Evolutionary conservation across 768 basidiomycete genomes (phyloP).

Genomic region (Tulasnella sp.): DNA sequence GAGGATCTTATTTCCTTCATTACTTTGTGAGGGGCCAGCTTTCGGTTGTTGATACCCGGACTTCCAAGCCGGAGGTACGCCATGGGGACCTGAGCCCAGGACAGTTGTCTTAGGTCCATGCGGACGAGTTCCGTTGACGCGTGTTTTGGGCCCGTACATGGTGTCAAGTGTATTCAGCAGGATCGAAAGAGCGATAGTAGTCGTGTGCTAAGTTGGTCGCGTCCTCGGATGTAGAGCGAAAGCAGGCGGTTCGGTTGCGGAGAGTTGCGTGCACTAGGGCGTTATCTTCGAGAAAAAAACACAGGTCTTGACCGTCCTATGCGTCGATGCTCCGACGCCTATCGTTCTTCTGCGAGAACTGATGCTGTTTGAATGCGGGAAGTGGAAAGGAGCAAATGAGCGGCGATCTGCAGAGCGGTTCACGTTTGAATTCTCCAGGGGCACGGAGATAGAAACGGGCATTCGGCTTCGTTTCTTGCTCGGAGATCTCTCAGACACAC

Average conservation of each 20-base stretch:
- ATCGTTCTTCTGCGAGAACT: no score
- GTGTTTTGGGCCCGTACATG: not conserved
- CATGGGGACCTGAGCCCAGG: not conserved
- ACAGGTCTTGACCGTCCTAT: no score
- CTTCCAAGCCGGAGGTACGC: conserved; percentile 10
- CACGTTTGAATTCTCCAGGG: not conserved
- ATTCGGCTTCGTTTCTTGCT: not conserved
- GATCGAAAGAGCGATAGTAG: not conserved
- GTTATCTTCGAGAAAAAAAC: not conserved
- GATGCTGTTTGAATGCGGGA: no score
- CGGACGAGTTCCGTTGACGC: not conserved
- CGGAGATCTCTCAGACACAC: not conserved
- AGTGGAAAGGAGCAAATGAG: not conserved
- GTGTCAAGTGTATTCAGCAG: not conserved
- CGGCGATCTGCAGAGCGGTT: not conserved
- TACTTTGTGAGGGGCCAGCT: not conserved
- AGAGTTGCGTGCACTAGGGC: not conserved
- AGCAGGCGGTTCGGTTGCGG: not conserved
- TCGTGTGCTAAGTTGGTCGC: not conserved
- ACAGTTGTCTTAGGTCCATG: not conserved
- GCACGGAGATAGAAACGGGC: not conserved
- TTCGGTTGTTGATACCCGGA: not conserved
- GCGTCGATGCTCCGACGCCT: no score
- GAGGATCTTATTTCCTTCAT: conserved; percentile 7
- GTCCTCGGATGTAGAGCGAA: not conserved